Conservation (phyloP, 805 yeast species). For the Barnettozyma botsteinii region DNA sequence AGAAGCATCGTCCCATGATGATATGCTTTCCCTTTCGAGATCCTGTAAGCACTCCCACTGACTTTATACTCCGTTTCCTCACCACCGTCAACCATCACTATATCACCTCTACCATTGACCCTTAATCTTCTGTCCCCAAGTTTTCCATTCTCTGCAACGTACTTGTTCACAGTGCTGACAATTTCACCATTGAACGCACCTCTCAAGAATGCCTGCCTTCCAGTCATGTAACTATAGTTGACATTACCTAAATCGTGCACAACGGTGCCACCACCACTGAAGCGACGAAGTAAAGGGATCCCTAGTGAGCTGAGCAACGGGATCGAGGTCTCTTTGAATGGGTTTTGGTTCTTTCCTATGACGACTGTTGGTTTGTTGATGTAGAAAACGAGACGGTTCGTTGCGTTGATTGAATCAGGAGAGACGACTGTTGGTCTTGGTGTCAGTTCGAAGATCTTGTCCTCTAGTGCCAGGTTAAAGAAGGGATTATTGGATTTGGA, state of each 20-base stretch:
- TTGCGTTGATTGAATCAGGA: not conserved
- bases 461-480: slow-evolving; percentile 76
- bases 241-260: slow-evolving; percentile 90
- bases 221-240: slow-evolving; percentile 76
- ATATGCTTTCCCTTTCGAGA: slow-evolving; percentile 73
- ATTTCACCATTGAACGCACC: slow-evolving; percentile 32
- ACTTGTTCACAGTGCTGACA: slow-evolving; percentile 27
- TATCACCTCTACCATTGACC: slow-evolving; percentile 78
- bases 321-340: slow-evolving; percentile 80
- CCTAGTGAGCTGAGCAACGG: slow-evolving; percentile 41
- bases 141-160: too few species aligned
- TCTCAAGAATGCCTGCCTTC: slow-evolving; percentile 60
- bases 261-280: slow-evolving; percentile 95
- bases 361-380: slow-evolving; percentile 83
- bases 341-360: slow-evolving; percentile 92
- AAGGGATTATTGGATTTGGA: slow-evolving; percentile 62
- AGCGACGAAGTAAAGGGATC: slow-evolving; percentile 69
- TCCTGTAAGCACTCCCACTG: slow-evolving; percentile 90
- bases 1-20: slow-evolving; percentile 97
- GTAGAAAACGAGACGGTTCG: slow-evolving; percentile 57
- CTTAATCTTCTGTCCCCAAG: not conserved
- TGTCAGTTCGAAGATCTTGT: slow-evolving; percentile 61
- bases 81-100: slow-evolving; percentile 36
- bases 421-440: slow-evolving; percentile 31
- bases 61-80: slow-evolving; percentile 46